Evolutionary conservation across 768 basidiomycete genomes (phyloP), one percentile per base, ranked within the genome.

Genomic region (Termitomyces sp.): DNA sequence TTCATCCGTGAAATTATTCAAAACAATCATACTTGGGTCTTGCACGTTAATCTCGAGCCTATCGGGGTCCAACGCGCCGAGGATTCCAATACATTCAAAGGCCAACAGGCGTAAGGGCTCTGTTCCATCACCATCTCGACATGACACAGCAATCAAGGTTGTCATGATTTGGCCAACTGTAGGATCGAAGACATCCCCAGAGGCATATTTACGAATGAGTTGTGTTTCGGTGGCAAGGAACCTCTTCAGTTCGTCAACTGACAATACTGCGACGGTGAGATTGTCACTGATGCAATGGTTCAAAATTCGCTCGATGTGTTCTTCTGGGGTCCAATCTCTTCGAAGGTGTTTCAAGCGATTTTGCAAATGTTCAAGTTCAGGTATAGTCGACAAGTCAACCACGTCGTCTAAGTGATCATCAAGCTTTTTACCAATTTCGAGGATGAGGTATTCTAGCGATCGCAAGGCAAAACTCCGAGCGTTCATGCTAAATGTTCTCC

Each of bases 61-160:
- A 75, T 98, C 96, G 0, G 96, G 96, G 71, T 99, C 97, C 18
- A 95, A 81, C 2, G 97, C 97, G 6, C 97, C 97, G 13, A 98
- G 74, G 22, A 92, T 82, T 1, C 95, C 94, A 57, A 98, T 85
- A 68, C 93, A 97, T 67, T 97, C 92, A 67, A 88, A 95, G 0
- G 93, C 89, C 20, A 91, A 71, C 45, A 84, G 74, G 18, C 86
- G 85, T 9, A 94, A 67, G 1, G 78, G 67, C 47, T 95, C 89
- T 6, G 80, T 79, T 6, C 81, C 84, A 50, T 95, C 92, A 1
- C 86, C 87, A 62, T 96, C 94, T 9, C 92, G 83, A 55, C 84
- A 84, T 0, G 89, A 88, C 0, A 87, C 85, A 16, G 78, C 69
- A 55, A 95, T 80, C 3, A 98, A 73, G 3, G 81, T 78, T 1